Evolutionary conservation across 768 basidiomycete genomes (phyloP).

Genomic region (Obba rivulosa): DNA sequence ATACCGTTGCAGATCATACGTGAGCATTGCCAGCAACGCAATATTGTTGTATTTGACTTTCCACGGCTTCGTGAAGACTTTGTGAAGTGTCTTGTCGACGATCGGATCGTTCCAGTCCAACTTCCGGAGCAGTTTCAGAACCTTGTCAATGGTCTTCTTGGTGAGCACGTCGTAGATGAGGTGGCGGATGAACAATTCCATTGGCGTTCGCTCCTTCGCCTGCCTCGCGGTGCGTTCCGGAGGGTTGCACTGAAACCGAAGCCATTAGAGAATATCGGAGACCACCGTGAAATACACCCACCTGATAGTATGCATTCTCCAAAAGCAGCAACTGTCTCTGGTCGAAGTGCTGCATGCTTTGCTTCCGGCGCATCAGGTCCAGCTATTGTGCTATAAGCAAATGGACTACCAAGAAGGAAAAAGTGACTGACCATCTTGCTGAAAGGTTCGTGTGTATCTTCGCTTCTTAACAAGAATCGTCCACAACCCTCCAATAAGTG

Average conservation of each 20-base stretch:
- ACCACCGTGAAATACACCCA: constrained; percentile 22
- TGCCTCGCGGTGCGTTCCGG: constrained; percentile 86
- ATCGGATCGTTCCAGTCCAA: constrained; percentile 87
- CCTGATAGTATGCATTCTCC: constrained; percentile 98
- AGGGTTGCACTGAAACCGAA: constrained; percentile 75
- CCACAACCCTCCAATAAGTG: constrained; percentile 92
- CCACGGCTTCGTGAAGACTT: constrained; percentile 97
- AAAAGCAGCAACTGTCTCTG: constrained; percentile 83
- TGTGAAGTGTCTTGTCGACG: constrained; percentile 62
- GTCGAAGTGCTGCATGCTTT: constrained; percentile 89
- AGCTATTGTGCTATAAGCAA: constrained; percentile 41
- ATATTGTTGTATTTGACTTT: constrained; percentile 93
- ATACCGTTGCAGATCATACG: constrained; percentile 92
- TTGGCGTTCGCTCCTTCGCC: constrained; percentile 78
- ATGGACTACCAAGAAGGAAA: neutral
- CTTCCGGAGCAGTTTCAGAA: constrained; percentile 87
- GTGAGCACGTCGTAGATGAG: constrained; percentile 91
- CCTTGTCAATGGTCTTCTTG: constrained; percentile 94
- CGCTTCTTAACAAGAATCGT: constrained; percentile 80
- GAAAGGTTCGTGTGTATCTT: constrained; percentile 85
- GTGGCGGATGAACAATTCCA: constrained; percentile 93
- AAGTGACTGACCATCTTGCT: constrained; percentile 66
- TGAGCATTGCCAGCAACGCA: constrained; percentile 85
- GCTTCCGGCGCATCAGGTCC: constrained; percentile 93
- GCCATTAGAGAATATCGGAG: neutral